A percentile compares a stretch with the other conserved stretches of the same genome.
phyloP scores from a whole-genome alignment of 2,329 filamentous ascomycete genomes.

The Aspergillus luchuensis region DNA sequence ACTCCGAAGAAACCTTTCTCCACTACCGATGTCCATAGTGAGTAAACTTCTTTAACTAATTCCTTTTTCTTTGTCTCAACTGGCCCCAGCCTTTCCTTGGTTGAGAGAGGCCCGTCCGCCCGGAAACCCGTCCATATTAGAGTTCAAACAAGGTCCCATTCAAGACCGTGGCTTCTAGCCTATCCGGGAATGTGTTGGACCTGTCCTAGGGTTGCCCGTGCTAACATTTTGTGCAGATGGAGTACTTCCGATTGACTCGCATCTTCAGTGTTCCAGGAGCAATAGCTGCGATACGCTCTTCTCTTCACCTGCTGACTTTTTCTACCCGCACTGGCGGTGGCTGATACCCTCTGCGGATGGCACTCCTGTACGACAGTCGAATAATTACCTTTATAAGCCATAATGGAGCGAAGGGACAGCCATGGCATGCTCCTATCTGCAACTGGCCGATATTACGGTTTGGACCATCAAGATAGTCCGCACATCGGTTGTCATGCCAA shows the following conservation, averaged over 20 bases:
- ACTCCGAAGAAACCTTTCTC: not conserved
- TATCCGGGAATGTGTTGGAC: conserved; percentile 2
- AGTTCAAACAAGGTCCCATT: conserved; percentile 6
- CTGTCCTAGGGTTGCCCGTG: not conserved
- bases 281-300: not conserved
- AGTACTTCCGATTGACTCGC: conserved; percentile 6
- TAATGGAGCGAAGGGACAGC: not conserved
- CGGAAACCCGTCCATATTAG: not conserved
- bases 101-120: not conserved
- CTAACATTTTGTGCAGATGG: conserved; percentile 4
- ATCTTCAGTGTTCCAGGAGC: not conserved
- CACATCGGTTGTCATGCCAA: conserved; percentile 3
- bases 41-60: not conserved
- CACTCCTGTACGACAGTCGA: conserved; percentile 11
- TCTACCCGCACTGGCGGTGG: conserved; percentile 6
- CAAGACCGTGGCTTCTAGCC: not conserved
- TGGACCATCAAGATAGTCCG: conserved; percentile 5
- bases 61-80: conserved; percentile 2
- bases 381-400: conserved; percentile 8
- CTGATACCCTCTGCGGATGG: conserved; percentile 2
- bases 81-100: not conserved
- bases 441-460: conserved; percentile 19
- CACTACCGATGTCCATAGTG: not conserved
- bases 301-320: conserved; percentile 5
- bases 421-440: conserved; percentile 14